A percentile compares a stretch with the other conserved stretches of the same genome.
These are phyloP conservation scores for Nothophoma quercina DNA, from an alignment of 2,329 filamentous ascomycete genomes.

Conservation along the genomic window DNA sequence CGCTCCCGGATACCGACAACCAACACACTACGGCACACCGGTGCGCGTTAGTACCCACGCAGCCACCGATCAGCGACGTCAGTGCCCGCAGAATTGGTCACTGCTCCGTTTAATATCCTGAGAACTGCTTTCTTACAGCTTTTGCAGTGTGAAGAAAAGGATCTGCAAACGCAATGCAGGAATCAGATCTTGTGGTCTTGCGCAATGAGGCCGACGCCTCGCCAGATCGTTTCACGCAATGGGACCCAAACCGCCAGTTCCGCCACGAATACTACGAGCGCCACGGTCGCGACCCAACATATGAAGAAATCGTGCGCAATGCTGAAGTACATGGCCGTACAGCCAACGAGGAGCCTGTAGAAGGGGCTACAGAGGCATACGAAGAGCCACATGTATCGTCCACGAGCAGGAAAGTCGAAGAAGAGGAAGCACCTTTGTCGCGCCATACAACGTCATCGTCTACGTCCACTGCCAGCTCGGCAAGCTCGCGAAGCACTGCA, in stretches of 20 bases:
- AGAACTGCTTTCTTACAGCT: background rate
- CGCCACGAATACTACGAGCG: conserved; percentile 32
- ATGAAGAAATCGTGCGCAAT: conserved; percentile 17
- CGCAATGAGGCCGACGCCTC: conserved; percentile 40
- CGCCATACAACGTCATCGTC: conserved; percentile 34
- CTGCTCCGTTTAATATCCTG: background rate
- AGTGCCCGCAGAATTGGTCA: conserved; percentile 4
- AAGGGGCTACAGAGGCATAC: background rate
- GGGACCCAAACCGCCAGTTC: conserved; percentile 41
- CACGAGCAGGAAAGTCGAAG: conserved; percentile 9
- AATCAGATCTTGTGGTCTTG: conserved; percentile 40
- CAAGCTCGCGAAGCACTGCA: conserved; percentile 20
- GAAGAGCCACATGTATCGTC: conserved; percentile 16
- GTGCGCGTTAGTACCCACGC: conserved; percentile 8
- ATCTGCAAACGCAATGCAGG: conserved; percentile 31
- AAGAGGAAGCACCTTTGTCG: conserved; percentile 35
- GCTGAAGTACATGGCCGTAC: conserved; percentile 16
- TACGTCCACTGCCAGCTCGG: conserved; percentile 28
- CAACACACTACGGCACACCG: conserved; percentile 10
- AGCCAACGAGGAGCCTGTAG: background rate
- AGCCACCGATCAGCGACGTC: conserved; percentile 14
- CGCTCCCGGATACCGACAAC: conserved; percentile 7
- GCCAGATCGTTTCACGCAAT: conserved; percentile 35
- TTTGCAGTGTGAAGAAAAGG: background rate
- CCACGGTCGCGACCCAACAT: conserved; percentile 29